Percentiles rank a stretch among this genome's conserved stretches.
phyloP scores from a whole-genome alignment of 2,329 filamentous ascomycete species.

The Endoconidiophora polonica region DNA sequence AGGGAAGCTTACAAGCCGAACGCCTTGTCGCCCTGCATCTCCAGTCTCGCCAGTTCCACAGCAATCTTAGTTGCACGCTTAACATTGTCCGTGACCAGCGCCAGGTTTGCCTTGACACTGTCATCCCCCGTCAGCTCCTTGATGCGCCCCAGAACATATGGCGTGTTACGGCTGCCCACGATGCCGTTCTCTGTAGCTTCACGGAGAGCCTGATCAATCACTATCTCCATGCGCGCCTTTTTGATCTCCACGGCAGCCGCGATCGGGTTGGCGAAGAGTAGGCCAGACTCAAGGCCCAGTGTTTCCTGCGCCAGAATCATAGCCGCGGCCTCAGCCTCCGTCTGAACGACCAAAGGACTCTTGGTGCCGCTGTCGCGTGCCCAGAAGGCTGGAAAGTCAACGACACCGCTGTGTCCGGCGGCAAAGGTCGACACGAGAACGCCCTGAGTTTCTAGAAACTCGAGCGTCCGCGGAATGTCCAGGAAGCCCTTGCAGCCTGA shows the following conservation, averaged over 20 bases:
- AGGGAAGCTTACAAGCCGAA: conserved; percentile 6
- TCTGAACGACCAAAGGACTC: conserved; percentile 59
- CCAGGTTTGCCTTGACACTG: conserved; percentile 59
- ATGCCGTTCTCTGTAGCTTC: conserved; percentile 49
- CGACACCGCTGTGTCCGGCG: conserved; percentile 49
- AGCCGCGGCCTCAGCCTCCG: conserved; percentile 71
- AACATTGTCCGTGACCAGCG: conserved; percentile 38
- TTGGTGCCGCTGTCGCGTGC: conserved; percentile 68
- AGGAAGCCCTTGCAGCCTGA: conserved; percentile 93
- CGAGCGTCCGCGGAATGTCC: conserved; percentile 77
- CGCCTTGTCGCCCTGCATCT: conserved; percentile 4
- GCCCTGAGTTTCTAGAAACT: conserved; percentile 55
- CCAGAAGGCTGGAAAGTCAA: conserved; percentile 90
- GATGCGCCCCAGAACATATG: conserved; percentile 65
- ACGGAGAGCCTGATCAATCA: conserved; percentile 50
- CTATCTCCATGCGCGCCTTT: conserved; percentile 49
- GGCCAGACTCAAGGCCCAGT: conserved; percentile 57
- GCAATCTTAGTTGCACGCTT: conserved; percentile 37
- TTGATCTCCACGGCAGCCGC: conserved; percentile 54
- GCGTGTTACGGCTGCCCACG: conserved; percentile 64
- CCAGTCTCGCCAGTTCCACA: conserved; percentile 28
- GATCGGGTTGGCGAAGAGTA: conserved; percentile 82
- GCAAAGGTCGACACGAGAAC: conserved; percentile 81
- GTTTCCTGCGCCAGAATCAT: conserved; percentile 66
- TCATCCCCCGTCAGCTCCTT: conserved; percentile 57